These are phyloP conservation scores for Trematosphaeria pertusa DNA, from an alignment of 2,329 filamentous ascomycete genomes.

Conservation along the genomic window DNA sequence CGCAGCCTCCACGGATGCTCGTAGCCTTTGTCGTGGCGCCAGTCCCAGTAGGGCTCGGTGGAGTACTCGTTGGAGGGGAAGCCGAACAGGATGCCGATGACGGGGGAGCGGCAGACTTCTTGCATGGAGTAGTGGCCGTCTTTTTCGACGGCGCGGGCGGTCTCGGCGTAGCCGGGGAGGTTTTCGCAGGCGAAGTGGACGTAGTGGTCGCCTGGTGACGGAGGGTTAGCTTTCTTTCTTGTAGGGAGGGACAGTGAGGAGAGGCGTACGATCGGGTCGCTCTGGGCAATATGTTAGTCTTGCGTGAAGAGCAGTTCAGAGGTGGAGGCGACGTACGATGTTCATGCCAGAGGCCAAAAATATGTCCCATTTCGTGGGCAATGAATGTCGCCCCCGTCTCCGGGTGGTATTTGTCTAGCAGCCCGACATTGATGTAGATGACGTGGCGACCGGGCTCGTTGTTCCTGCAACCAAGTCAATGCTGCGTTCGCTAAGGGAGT, in stretches of 20 bases:
- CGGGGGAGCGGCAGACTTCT: not conserved
- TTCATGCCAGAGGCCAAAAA: not conserved
- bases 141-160: not conserved
- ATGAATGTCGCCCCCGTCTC: not conserved
- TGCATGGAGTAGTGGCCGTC: not conserved
- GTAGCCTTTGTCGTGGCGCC: not conserved
- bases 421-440: not conserved
- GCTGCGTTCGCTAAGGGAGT: too few species aligned
- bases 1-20: not conserved
- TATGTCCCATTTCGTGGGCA: not conserved
- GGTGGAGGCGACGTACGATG: not conserved
- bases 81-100: not conserved
- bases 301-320: not conserved
- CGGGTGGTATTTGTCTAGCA: not conserved
- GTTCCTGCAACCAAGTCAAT: too few species aligned
- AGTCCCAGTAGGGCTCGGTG: not conserved
- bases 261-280: too few species aligned
- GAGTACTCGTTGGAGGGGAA: not conserved
- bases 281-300: not conserved
- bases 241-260: too few species aligned
- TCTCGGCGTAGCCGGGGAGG: not conserved
- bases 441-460: not conserved
- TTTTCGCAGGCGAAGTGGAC: not conserved
- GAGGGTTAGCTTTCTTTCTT: not conserved
- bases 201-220: not conserved